A percentile compares a stretch with the other conserved stretches of the same genome.
phyloP scores from a whole-genome alignment of 352 stramenopile genomes.

The Globisporangium polare region DNA sequence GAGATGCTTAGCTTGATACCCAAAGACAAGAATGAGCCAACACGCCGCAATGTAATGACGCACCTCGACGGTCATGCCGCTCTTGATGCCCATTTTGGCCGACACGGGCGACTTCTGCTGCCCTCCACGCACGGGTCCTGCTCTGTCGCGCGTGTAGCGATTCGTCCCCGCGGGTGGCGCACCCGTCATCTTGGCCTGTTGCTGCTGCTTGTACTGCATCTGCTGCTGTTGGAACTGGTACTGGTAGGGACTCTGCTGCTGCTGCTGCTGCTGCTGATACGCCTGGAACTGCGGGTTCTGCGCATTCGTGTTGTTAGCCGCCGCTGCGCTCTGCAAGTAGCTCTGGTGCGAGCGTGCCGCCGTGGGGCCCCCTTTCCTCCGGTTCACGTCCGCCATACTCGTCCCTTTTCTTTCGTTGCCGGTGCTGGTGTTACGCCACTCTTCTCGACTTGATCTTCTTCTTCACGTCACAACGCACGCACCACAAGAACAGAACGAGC shows the following conservation, averaged over 20 bases:
- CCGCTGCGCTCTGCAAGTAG: conserved; percentile 24
- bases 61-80: conserved; percentile 84
- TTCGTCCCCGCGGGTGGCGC: conserved; percentile 1
- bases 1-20: neutral
- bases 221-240: conserved; percentile 30
- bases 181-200: conserved; percentile 15
- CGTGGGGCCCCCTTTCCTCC: conserved; percentile 33
- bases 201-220: conserved; percentile 31
- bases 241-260: conserved; percentile 19
- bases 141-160: conserved; percentile 13
- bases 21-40: neutral
- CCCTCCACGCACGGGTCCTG: conserved; percentile 11
- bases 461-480: neutral
- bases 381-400: conserved; percentile 43
- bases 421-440: neutral
- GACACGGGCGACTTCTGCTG: conserved; percentile 36
- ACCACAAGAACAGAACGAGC: conserved; percentile 2
- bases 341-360: conserved; percentile 38
- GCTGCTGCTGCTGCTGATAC: conserved; percentile 34
- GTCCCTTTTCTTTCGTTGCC: neutral
- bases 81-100: conserved; percentile 85
- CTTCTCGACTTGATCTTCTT: neutral
- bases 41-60: neutral
- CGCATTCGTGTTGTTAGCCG: conserved; percentile 1
- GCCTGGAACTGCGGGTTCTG: conserved; percentile 30